These are phyloP conservation scores for Hypoxylon fragiforme DNA, from an alignment of 495 filamentous ascomycete genomes.

Conservation along the genomic window DNA sequence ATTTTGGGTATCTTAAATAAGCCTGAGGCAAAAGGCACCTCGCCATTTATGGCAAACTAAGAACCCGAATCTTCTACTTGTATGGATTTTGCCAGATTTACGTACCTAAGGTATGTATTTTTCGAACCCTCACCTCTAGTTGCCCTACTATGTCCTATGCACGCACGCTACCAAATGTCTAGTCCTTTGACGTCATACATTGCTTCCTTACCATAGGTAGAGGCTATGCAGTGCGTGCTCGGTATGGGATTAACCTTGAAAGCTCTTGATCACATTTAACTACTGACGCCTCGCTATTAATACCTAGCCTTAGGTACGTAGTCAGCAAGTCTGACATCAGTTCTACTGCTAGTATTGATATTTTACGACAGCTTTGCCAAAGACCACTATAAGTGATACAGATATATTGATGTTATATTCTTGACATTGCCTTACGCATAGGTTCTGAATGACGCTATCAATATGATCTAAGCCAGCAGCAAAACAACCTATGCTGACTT, in stretches of 20 bases:
- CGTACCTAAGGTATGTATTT: background rate
- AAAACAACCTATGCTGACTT: constrained; percentile 11
- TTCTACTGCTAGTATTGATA: background rate
- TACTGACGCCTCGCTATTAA: no score
- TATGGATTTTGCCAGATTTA: background rate
- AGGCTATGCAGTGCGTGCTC: no score
- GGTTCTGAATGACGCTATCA: no score
- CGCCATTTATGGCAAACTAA: background rate
- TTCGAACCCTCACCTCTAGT: no score
- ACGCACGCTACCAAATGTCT: background rate
- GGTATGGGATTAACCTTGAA: no score
- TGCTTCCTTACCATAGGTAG: no score
- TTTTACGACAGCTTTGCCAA: background rate
- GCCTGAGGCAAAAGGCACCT: constrained; percentile 10
- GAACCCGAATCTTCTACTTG: background rate
- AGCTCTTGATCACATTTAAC: no score
- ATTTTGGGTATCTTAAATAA: constrained; percentile 14
- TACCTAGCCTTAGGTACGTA: background rate
- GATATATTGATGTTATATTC: background rate
- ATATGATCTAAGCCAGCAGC: constrained; percentile 9
- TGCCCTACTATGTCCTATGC: background rate
- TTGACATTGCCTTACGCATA: no score
- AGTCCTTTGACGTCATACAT: background rate
- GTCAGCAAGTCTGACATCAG: constrained; percentile 31
- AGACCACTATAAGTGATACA: background rate